Base-by-base conservation (phyloP, 148 eudicot genomes). In the Nyssa sinensis region DNA sequence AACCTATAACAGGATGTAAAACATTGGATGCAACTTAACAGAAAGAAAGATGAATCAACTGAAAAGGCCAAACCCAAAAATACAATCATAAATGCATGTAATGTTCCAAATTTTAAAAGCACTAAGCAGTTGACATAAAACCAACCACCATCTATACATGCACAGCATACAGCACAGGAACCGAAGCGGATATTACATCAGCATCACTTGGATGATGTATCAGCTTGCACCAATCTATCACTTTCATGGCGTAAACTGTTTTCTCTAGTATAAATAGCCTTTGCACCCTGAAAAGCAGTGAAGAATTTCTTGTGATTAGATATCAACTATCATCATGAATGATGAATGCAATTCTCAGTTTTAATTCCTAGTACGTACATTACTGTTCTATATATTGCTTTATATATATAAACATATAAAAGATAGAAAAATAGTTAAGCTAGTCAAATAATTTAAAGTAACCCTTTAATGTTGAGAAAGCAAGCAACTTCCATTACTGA, bases 241-340 rank as follows among this genome's bases (percentile, higher is more conserved):
- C 71, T 67, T 86, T 92, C 97, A 67, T 62, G 67, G 77, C 94
- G 87, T 63, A 90, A 85, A 83, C 97, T 88, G 81, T 80, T 81
- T 64, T 85, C 94, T 83, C 94, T 85, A 6, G 66, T 74, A 81
- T 92, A 92, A 55, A 80, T 89, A 66, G 79, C 69, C 82, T 90
- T 90, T 7, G 91, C 93, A 84, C 97, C 94, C 97, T 92, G 86
- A 74, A 41, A 71, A 78, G 31, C 61, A 37, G 71, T 41, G 21
- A 66, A 70, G 58, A 66, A 65, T 58, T 37, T 39, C 5, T 37
- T 6, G 39, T 16, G n/a, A n/a, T n/a, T n/a, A n/a, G n/a, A n/a
- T 62, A 59, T 66, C 17, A 66, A 39, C 33, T 51, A 33, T 9
- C 23, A 70, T 31, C 16, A 44, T 44, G 51, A 12, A 44, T 44